These are phyloP conservation scores for Hortiboletus rubellus DNA, from an alignment of 1,284 basidiomycete species.

Conservation along the genomic window DNA sequence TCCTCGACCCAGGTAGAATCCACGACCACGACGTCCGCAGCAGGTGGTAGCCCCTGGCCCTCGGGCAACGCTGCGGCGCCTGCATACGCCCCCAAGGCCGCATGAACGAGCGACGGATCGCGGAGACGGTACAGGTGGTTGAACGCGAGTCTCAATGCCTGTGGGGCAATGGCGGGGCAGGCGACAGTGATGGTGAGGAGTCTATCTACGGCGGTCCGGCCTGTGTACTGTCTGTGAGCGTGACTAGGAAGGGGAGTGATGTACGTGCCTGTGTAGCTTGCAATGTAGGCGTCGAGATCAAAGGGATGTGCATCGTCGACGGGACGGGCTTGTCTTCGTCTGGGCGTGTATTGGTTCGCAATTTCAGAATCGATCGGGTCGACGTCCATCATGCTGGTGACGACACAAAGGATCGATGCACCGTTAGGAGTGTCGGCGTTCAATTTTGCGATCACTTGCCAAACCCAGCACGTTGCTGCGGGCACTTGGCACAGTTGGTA, in stretches of 20 bases:
- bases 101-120: conserved; percentile 61
- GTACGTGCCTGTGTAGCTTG: conserved; percentile 33
- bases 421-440: conserved; percentile 6
- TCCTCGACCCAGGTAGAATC: conserved; percentile 69
- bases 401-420: not conserved
- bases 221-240: conserved; percentile 37
- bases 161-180: conserved; percentile 66
- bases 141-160: conserved; percentile 66
- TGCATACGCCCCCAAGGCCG: conserved; percentile 59
- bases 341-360: not conserved
- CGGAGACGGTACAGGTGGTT: conserved; percentile 59
- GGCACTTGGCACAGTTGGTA: conserved; percentile 41
- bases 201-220: conserved; percentile 67
- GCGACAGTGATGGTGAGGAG: conserved; percentile 62
- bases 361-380: conserved; percentile 32
- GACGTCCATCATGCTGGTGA: conserved; percentile 30
- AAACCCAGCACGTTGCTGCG: not conserved
- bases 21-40: conserved; percentile 47
- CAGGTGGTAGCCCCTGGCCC: conserved; percentile 44
- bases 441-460: no score
- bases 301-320: conserved; percentile 78
- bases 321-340: conserved; percentile 32
- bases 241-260: not conserved
- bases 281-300: conserved; percentile 62
- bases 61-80: conserved; percentile 43